phyloP scores from a whole-genome alignment of 768 basidiomycete species.

The Hygrophorus russula region DNA sequence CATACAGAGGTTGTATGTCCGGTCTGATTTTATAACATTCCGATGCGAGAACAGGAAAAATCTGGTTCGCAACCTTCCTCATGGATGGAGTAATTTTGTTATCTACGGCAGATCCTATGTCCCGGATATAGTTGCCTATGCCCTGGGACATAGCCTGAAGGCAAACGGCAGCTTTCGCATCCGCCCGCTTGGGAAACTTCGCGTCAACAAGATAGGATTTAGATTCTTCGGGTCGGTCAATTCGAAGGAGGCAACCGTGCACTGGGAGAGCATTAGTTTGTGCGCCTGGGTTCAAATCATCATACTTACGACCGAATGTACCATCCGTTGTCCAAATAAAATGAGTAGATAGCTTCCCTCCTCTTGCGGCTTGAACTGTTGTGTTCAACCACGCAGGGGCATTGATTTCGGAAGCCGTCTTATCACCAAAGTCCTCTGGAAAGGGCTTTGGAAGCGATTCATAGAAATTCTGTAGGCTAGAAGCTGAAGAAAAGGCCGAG shows the following conservation, averaged over 20 bases:
- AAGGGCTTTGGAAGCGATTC: conserved; percentile 58
- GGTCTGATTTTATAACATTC: conserved; percentile 34
- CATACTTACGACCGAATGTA: conserved; percentile 30
- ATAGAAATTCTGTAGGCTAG: conserved; percentile 46
- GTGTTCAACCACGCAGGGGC: conserved; percentile 43
- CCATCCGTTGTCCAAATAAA: conserved; percentile 33
- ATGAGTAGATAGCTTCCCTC: conserved; percentile 29
- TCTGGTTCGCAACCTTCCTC: conserved; percentile 31
- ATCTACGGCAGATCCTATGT: conserved; percentile 29
- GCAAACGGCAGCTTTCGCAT: conserved; percentile 62
- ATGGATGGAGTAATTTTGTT: conserved; percentile 32
- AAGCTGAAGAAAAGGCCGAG: conserved; percentile 7
- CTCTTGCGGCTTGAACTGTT: conserved; percentile 38
- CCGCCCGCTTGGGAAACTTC: conserved; percentile 43
- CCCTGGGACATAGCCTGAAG: conserved; percentile 56
- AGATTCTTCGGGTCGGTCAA: conserved; percentile 40
- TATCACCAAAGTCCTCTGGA: conserved; percentile 38
- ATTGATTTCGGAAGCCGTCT: conserved; percentile 39
- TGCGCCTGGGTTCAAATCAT: conserved; percentile 1
- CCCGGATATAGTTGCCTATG: conserved; percentile 43
- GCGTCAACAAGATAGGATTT: conserved; percentile 56
- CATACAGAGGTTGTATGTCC: conserved; percentile 27
- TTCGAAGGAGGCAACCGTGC: conserved; percentile 51
- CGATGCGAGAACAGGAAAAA: conserved; percentile 32
- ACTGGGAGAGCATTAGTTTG: conserved; percentile 21